Evolutionary conservation across 495 filamentous ascomycete genomes (phyloP).

Genomic region (Penicillium simplicissimum): DNA sequence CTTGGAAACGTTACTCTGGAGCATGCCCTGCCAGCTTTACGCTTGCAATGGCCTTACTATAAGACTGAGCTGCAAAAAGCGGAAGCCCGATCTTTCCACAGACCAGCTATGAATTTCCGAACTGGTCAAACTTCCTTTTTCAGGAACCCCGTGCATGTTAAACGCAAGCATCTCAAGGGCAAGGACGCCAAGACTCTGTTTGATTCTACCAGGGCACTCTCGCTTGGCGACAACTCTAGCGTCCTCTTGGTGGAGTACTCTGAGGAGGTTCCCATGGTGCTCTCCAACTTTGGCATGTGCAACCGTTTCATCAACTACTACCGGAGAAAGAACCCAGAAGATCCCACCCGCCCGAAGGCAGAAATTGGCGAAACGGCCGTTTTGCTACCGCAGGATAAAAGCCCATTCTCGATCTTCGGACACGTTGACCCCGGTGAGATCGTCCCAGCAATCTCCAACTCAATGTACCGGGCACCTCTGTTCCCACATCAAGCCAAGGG

Average conservation of each 20-base stretch:
- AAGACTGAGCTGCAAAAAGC: slow-evolving; percentile 75
- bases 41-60: slow-evolving; percentile 92
- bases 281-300: slow-evolving; percentile 98
- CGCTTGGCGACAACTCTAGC: slow-evolving; percentile 82
- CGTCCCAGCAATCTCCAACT: slow-evolving; percentile 86
- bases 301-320: slow-evolving; percentile 95
- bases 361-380: slow-evolving; percentile 85
- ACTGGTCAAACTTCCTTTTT: slow-evolving; percentile 58
- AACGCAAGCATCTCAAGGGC: slow-evolving; percentile 76
- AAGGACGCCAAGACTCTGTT: slow-evolving; percentile 75
- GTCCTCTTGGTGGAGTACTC: slow-evolving; percentile 91
- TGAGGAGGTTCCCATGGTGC: slow-evolving; percentile 84
- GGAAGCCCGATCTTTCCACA: slow-evolving; percentile 88
- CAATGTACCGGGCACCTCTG: slow-evolving; percentile 91
- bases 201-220: slow-evolving; percentile 71
- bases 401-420: slow-evolving; percentile 93
- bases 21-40: slow-evolving; percentile 86
- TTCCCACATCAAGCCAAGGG: slow-evolving; percentile 78
- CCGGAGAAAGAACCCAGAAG: slow-evolving; percentile 79
- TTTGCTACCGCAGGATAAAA: slow-evolving; percentile 89
- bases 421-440: slow-evolving; percentile 87
- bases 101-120: slow-evolving; percentile 67
- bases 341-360: slow-evolving; percentile 68
- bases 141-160: slow-evolving; percentile 49
- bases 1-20: slow-evolving; percentile 83